Evolutionary conservation across 805 yeast species (phyloP).

Genomic region (Lipomyces orientalis): DNA sequence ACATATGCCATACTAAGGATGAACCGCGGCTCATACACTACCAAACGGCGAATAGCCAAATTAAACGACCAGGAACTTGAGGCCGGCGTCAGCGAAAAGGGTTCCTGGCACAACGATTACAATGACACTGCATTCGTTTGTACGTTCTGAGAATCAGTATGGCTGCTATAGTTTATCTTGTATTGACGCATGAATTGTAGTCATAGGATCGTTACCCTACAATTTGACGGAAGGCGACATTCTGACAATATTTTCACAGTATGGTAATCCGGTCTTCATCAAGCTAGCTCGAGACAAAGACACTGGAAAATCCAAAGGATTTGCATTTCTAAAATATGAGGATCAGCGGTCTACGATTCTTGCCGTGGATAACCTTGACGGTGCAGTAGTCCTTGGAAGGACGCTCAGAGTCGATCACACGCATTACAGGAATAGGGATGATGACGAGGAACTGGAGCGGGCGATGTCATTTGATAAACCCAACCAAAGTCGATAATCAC

Average conservation of each 20-base stretch:
- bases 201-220: slow-evolving; percentile 71
- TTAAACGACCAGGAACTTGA: slow-evolving; percentile 68
- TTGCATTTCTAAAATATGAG: slow-evolving; percentile 82
- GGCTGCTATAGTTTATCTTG: background rate
- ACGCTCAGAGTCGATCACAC: slow-evolving; percentile 69
- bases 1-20: background rate
- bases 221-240: slow-evolving; percentile 77
- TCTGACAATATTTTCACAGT: slow-evolving; percentile 81
- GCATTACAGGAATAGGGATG: slow-evolving; percentile 33
- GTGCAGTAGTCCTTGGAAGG: slow-evolving; percentile 59
- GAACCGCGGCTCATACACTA: background rate
- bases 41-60: slow-evolving; percentile 27
- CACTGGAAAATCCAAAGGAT: slow-evolving; percentile 72
- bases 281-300: slow-evolving; percentile 69
- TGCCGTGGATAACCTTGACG: slow-evolving; percentile 89
- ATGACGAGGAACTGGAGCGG: slow-evolving; percentile 34
- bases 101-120: slow-evolving; percentile 92
- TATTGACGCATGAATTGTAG: slow-evolving; percentile 27
- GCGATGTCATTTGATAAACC: slow-evolving; percentile 32
- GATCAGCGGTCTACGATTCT: slow-evolving; percentile 78
- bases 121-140: slow-evolving; percentile 74
- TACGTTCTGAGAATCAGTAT: slow-evolving; percentile 28
- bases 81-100: slow-evolving; percentile 60
- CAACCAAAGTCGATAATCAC: background rate
- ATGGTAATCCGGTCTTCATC: slow-evolving; percentile 81